Conservation (phyloP, 257 asterid species). For the Cordia subcordata region DNA sequence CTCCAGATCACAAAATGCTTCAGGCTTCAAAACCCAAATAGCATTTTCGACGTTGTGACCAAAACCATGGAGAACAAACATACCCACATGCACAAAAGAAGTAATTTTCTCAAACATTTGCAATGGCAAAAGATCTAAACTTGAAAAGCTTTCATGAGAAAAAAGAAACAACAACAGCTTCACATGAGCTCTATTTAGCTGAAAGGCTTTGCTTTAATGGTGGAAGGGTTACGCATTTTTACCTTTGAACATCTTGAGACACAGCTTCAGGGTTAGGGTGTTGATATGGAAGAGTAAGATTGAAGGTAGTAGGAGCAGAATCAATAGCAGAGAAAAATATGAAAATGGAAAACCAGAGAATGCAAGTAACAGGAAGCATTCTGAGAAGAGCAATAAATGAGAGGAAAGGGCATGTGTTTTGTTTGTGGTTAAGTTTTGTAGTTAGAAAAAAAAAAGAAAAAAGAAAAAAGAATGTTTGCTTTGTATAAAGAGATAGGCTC, state of each 20-base stretch:
- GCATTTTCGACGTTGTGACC: constrained; percentile 2
- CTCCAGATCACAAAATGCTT: constrained; percentile 14
- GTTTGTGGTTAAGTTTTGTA: too few relatives aligned
- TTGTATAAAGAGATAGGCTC: constrained; percentile 25
- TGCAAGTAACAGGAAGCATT: constrained; percentile 47
- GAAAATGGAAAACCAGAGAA: constrained; percentile 44
- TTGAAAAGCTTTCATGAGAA: too few relatives aligned
- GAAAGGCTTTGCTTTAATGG: too few relatives aligned
- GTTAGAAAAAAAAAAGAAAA: too few relatives aligned
- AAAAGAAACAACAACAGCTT: background rate
- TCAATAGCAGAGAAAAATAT: background rate
- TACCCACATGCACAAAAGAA: background rate
- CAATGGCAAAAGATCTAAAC: background rate
- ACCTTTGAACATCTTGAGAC: constrained; percentile 72
- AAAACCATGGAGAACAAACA: background rate
- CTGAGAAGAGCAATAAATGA: constrained; percentile 19
- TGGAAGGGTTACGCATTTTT: too few relatives aligned
- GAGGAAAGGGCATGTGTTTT: too few relatives aligned
- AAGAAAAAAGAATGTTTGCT: constrained; percentile 15
- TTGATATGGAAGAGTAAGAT: constrained; percentile 76
- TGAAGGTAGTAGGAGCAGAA: constrained; percentile 33
- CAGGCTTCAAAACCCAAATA: constrained; percentile 15
- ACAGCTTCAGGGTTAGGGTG: constrained; percentile 91
- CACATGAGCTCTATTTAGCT: too few relatives aligned
- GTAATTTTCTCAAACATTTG: background rate